Evolutionary conservation across 148 eudicot species (phyloP).

Genomic region (Chenopodium quinoa): DNA sequence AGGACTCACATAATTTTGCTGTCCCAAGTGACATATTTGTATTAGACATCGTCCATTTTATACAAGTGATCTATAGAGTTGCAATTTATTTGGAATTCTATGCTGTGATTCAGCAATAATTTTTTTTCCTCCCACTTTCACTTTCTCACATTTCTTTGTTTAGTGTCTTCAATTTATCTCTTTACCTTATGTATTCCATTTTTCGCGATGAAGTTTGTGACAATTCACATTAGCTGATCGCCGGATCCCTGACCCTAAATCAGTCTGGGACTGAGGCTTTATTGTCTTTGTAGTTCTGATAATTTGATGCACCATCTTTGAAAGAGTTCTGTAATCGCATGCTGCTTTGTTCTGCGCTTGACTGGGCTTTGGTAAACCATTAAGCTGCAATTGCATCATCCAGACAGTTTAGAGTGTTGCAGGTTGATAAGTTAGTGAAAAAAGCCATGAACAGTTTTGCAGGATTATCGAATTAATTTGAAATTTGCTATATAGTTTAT

Average conservation of each 20-base stretch:
- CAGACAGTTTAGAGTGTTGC: not conserved
- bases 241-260: too few species aligned
- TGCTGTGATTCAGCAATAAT: not conserved
- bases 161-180: too few species aligned
- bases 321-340: not conserved
- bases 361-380: not conserved
- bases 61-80: constrained; percentile 2
- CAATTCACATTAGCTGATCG: too few species aligned
- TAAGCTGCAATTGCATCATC: not conserved
- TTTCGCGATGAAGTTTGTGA: too few species aligned
- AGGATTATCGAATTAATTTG: not conserved
- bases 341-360: not conserved
- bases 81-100: not conserved
- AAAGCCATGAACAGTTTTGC: not conserved
- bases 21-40: not conserved
- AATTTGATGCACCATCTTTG: too few species aligned
- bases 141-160: too few species aligned
- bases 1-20: constrained; percentile 1
- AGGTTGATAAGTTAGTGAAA: not conserved
- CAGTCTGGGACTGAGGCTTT: too few species aligned
- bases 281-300: too few species aligned
- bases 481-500: not conserved
- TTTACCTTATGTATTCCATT: too few species aligned
- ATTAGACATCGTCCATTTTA: not conserved
- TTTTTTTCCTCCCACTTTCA: too few species aligned